Evolutionary conservation across 495 filamentous ascomycete genomes (phyloP), one percentile per base, ranked within the genome.

Genomic region (Pyronema domesticum): DNA sequence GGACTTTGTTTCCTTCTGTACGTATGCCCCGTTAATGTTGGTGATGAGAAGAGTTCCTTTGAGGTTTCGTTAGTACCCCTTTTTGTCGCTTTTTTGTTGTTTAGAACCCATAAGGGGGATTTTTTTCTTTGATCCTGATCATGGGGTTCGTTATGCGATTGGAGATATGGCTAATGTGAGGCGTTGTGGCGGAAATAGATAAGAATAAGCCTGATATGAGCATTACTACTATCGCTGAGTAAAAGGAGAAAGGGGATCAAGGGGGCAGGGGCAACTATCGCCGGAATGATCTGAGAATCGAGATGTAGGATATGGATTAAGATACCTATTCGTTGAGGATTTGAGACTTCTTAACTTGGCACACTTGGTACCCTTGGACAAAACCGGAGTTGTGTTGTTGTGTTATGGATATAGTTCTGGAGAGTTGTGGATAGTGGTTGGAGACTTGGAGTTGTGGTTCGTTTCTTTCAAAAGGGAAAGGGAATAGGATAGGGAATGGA

Each of bases 1-100:
- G 65, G 74, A 76, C 58, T 71, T 76, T 62, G 74, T 85, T 54
- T 80, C 80, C 10, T 84, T 85, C 65, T 81, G 78, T 80, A 69
- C 72, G 76, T 70, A 52, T 61, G 64, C 61, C 57, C 61, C 61
- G 54, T 46, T 64, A 51, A 64, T 64, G 61, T 60, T 64, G 47
- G 60, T 60, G 37, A 61, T 64, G n/a, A 64, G 58, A 47, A 63
- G 61, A 54, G 61, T 64, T 55, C 61, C 61, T 57, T 64, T 64
- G 54, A 53, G 61, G 46, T 63, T 64, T 57, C 61, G 61, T 64
- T 64, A 64, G 61, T 64, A 64, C 55, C 60, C 61, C 58, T 47
- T 60, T 56, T 55, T 45, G 17, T 15, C 46, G 52, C 36, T 53
- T 49, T 46, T 55, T 61, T 6, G n/a, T n/a, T 53, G n/a, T n/a